phyloP scores from a whole-genome alignment of 176 grass and related monocot species.

The Triticum urartu region DNA sequence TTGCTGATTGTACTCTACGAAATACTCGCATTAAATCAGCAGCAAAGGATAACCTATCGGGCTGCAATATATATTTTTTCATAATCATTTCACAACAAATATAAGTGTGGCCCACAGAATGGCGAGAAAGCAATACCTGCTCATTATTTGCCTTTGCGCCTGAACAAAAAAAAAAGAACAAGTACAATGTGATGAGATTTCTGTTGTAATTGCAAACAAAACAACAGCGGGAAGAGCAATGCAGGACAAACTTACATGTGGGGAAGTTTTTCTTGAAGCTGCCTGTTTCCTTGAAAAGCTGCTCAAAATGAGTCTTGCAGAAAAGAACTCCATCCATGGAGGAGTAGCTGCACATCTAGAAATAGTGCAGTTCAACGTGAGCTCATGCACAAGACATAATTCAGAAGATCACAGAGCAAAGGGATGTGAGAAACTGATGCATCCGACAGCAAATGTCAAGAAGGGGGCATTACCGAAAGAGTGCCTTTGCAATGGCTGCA shows the following conservation, averaged over 20 bases:
- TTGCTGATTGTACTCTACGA: background rate
- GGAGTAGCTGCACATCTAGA: conserved; percentile 67
- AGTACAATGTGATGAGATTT: conserved; percentile 26
- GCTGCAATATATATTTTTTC: background rate
- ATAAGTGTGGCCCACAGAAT: conserved; percentile 5
- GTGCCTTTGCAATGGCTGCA: conserved; percentile 84
- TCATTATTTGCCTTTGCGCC: conserved; percentile 56
- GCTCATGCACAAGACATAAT: background rate
- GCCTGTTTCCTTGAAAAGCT: conserved; percentile 70
- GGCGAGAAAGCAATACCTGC: conserved; percentile 36
- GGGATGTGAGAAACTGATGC: conserved; percentile 2
- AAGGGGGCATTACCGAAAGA: conserved; percentile 43
- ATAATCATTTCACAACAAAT: conserved; percentile 5
- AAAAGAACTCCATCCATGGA: conserved; percentile 79
- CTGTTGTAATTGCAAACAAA: background rate
- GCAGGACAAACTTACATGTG: conserved; percentile 32
- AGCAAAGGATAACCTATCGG: background rate
- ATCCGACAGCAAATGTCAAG: background rate
- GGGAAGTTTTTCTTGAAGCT: conserved; percentile 68
- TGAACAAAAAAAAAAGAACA: conserved; percentile 32
- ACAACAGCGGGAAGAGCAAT: background rate
- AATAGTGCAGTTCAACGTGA: background rate
- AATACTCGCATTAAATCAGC: conserved; percentile 1
- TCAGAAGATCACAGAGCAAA: background rate
- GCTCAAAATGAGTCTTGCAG: conserved; percentile 83